Percentiles rank a stretch among this genome's conserved stretches.
phyloP scores from a whole-genome alignment of 495 filamentous ascomycete species.

The Gamarada debralockiae region DNA sequence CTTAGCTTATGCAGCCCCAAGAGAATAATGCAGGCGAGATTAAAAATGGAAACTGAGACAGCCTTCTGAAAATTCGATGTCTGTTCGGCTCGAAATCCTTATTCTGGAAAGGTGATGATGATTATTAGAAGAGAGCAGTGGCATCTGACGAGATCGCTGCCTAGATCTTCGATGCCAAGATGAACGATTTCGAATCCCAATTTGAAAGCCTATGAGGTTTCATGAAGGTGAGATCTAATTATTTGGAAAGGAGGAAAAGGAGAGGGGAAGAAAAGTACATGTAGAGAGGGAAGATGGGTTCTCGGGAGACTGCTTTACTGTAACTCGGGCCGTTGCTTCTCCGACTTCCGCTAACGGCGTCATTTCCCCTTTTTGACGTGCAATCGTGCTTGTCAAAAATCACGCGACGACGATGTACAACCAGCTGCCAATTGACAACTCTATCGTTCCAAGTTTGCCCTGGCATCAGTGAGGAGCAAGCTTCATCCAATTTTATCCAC shows the following conservation, averaged over 20 bases:
- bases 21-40: constrained; percentile 7
- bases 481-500: neutral
- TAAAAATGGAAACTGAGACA: constrained; percentile 14
- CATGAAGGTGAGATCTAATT: too few relatives aligned
- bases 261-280: neutral
- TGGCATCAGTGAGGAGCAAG: too few relatives aligned
- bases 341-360: neutral
- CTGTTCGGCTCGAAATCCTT: too few relatives aligned
- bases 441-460: neutral
- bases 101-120: too few relatives aligned
- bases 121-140: too few relatives aligned
- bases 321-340: too few relatives aligned
- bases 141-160: too few relatives aligned
- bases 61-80: neutral
- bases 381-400: neutral
- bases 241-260: neutral
- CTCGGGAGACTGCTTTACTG: neutral
- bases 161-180: too few relatives aligned
- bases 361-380: neutral
- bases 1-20: constrained; percentile 9
- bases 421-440: neutral
- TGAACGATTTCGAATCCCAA: too few relatives aligned
- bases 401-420: neutral
- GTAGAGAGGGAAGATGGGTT: neutral
- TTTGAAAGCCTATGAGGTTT: too few relatives aligned